A percentile compares a stretch with the other conserved stretches of the same genome.
phyloP scores from a whole-genome alignment of 331 rosid genomes.

The Dryas integrifolia region DNA sequence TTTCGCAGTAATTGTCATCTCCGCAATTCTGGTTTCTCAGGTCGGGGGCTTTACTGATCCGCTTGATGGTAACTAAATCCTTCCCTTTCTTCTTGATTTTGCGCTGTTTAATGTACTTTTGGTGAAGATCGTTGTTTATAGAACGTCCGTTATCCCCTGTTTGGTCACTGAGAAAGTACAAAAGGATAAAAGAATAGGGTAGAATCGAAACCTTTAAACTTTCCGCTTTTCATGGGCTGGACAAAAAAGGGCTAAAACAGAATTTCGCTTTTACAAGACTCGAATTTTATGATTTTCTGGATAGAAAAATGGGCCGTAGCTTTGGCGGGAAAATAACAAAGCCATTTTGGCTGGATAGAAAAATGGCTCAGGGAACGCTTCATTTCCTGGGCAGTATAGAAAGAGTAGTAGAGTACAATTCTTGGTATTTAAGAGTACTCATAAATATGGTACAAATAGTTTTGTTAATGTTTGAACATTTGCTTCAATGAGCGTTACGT shows the following conservation, averaged over 20 bases:
- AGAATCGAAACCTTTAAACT: not conserved
- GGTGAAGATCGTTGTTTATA: not conserved
- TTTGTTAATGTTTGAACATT: too few relatives aligned
- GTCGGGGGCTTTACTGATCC: constrained; percentile 46
- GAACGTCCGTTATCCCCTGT: not conserved
- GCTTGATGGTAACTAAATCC: constrained; percentile 48
- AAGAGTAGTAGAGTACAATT: not conserved
- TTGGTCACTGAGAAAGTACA: constrained; percentile 20
- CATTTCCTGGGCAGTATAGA: not conserved
- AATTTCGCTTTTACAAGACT: not conserved
- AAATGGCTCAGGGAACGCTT: not conserved
- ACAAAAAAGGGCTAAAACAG: not conserved
- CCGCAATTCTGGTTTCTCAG: constrained; percentile 38
- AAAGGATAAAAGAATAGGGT: not conserved
- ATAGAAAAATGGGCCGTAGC: not conserved
- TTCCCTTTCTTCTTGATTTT: not conserved
- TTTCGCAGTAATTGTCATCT: constrained; percentile 39
- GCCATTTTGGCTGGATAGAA: not conserved
- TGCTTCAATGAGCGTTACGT: too few relatives aligned
- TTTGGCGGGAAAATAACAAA: constrained; percentile 13
- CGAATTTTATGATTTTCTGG: not conserved
- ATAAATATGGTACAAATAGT: too few relatives aligned
- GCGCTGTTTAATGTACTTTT: not conserved
- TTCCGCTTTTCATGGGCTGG: not conserved
- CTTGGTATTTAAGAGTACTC: too few relatives aligned